Base-by-base conservation (phyloP, 2,329 filamentous ascomycete species). In the Colletotrichum tofieldiae region DNA sequence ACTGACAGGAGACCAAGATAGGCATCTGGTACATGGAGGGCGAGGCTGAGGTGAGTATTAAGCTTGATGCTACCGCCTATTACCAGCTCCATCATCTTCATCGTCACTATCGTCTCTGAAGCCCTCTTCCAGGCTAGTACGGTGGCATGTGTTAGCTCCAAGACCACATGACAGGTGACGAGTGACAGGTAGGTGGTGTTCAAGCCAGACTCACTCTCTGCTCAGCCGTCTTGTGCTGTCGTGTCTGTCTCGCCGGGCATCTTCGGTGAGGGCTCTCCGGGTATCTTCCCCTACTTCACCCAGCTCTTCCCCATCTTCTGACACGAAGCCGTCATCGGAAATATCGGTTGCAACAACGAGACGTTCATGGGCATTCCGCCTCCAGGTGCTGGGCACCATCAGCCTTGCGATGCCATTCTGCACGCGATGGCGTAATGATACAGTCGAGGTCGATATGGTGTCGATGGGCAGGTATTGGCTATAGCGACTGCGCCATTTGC, bases 401-500 rank as follows among this genome's bases (percentile, higher is more conserved):
- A 82, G 81, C 32, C 80, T 78, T 2, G 79, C 81, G 45, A 87
- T 76, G 16, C 78, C 78, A 62, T 80, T 77, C 74, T 86, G 84
- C 73, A 90, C 77, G 73, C 89, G 84, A 59, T 87, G 82, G 37
- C 90, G 86, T 32, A 91, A 76, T 73, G 90, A 84, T 9, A 84
- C 82, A 7, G 88, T 91, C 62, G 87, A 87, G 62, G 85, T 88
- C 29, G 89, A 89, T 72, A 93, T 89, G 41, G 86, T 84, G 73
- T 93, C 88, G 74, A 94, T 82, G 0, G 93, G 93, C 1, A 94
- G 88, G 78, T 95, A 95, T 73, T 93, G 91, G 78, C 90, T 88
- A 81, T 94, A 94, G 72, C 92, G 90, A 76, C 87, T 88, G 74
- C 89, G 91, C 81, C 94, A 93, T 68, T 87, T 89, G 59, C 90